phyloP scores from a whole-genome alignment of 805 yeast genomes.

The Candida easanensis region DNA sequence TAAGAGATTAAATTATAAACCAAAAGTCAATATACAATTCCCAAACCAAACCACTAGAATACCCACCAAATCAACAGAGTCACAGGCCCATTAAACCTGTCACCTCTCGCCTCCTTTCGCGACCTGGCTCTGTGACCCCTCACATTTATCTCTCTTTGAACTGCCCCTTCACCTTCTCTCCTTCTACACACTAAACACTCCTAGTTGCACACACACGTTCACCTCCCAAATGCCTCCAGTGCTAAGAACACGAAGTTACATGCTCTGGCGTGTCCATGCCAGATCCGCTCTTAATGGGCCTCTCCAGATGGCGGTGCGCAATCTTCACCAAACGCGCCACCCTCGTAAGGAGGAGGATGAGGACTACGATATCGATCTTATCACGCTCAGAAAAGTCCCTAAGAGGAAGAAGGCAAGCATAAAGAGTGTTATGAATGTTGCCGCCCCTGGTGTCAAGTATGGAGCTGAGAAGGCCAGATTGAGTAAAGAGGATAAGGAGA shows the following conservation, averaged over 20 bases:
- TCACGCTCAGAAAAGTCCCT: slow-evolving; percentile 13
- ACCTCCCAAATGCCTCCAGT: background rate
- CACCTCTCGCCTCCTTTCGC: too few species aligned
- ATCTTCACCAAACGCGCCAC: background rate
- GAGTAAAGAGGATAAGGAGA: background rate
- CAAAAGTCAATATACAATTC: too few species aligned
- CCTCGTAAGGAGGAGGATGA: slow-evolving; percentile 3
- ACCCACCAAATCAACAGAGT: too few species aligned
- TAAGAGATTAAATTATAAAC: too few species aligned
- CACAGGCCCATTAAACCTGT: too few species aligned
- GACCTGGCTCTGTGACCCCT: too few species aligned
- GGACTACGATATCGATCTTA: slow-evolving; percentile 16
- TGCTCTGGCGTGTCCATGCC: background rate
- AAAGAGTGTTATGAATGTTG: background rate
- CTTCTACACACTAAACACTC: too few species aligned
- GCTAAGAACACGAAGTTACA: background rate
- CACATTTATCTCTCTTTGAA: too few species aligned
- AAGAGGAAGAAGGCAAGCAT: slow-evolving; percentile 2
- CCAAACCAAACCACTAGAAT: too few species aligned
- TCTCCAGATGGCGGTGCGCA: background rate
- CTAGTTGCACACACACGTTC: too few species aligned
- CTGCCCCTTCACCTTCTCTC: too few species aligned
- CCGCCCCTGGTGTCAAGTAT: background rate
- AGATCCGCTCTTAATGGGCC: background rate
- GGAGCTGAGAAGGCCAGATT: too few species aligned